Evolutionary conservation across 805 yeast species (phyloP).

Genomic region (Starmerella scarabaei): DNA sequence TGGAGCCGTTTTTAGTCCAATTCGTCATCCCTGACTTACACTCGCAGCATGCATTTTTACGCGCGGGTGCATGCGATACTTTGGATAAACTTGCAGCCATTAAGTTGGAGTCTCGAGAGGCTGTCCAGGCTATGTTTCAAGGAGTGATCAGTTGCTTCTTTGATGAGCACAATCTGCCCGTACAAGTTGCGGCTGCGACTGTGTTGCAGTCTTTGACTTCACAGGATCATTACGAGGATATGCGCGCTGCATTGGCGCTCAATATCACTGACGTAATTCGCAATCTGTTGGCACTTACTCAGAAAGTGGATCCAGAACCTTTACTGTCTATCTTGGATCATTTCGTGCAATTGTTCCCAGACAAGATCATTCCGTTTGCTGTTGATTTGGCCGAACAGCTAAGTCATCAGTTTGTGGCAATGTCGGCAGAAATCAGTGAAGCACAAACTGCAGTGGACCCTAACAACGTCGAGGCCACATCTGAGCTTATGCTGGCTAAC

Average conservation of each 20-base stretch:
- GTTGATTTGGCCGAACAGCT: constrained; percentile 43
- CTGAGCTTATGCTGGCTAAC: constrained; percentile 30
- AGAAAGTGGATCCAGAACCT: constrained; percentile 75
- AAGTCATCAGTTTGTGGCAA: constrained; percentile 57
- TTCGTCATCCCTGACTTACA: constrained; percentile 61
- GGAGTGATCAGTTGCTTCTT: constrained; percentile 31
- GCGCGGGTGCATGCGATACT: constrained; percentile 43
- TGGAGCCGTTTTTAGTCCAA: constrained; percentile 48
- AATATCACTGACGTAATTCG: constrained; percentile 76
- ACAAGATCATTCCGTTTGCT: constrained; percentile 84
- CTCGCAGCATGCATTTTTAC: constrained; percentile 44
- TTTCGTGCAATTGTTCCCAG: constrained; percentile 77
- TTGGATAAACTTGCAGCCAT: constrained; percentile 50
- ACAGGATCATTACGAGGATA: constrained; percentile 36
- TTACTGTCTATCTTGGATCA: constrained; percentile 89
- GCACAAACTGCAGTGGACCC: constrained; percentile 20
- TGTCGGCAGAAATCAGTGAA: constrained; percentile 59
- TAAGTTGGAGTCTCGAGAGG: constrained; percentile 49
- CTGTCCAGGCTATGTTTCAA: constrained; percentile 42
- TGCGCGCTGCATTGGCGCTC: constrained; percentile 42
- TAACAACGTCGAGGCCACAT: constrained; percentile 9
- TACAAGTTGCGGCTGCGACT: constrained; percentile 69
- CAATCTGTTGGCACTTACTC: constrained; percentile 56
- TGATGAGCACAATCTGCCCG: constrained; percentile 44
- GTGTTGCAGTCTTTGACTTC: constrained; percentile 70